Conservation (phyloP, 2,329 filamentous ascomycete species). For the Bipolaris oryzae region DNA sequence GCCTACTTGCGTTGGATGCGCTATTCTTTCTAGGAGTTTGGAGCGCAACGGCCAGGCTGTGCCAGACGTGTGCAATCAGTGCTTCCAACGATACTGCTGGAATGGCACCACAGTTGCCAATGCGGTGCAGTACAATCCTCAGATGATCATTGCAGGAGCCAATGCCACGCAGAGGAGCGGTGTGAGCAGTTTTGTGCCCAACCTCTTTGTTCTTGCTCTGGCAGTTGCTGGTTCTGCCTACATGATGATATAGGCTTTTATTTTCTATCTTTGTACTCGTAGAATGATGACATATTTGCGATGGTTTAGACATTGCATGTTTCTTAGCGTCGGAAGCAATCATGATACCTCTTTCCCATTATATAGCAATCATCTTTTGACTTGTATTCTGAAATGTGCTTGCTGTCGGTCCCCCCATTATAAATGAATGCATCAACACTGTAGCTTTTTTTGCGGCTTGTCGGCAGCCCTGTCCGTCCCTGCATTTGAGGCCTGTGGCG, state of each 20-base stretch:
- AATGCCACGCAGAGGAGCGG: conserved; percentile 30
- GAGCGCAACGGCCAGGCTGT: conserved; percentile 70
- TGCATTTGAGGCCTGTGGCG: conserved; percentile 11
- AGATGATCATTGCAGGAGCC: conserved; percentile 25
- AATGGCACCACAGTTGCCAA: conserved; percentile 68
- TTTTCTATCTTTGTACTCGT: neutral
- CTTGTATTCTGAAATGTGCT: neutral
- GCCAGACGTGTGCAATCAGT: conserved; percentile 73
- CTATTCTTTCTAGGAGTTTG: conserved; percentile 78
- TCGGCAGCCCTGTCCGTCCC: conserved; percentile 7
- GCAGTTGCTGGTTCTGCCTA: conserved; percentile 25
- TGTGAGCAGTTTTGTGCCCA: conserved; percentile 32
- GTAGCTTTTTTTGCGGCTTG: conserved; percentile 18
- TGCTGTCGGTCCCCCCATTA: conserved; percentile 9
- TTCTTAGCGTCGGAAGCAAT: neutral
- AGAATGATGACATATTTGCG: neutral
- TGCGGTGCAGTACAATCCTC: conserved; percentile 37
- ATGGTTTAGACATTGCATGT: neutral
- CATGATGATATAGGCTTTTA: conserved; percentile 20
- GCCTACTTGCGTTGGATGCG: conserved; percentile 86
- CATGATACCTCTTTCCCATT: conserved; percentile 11
- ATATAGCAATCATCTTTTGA: conserved; percentile 5
- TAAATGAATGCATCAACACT: conserved; percentile 1
- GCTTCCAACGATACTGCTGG: conserved; percentile 91
- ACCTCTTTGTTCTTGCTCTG: conserved; percentile 24